Conservation (phyloP, 208 protist genomes). For the Trypanosoma rangeli region DNA sequence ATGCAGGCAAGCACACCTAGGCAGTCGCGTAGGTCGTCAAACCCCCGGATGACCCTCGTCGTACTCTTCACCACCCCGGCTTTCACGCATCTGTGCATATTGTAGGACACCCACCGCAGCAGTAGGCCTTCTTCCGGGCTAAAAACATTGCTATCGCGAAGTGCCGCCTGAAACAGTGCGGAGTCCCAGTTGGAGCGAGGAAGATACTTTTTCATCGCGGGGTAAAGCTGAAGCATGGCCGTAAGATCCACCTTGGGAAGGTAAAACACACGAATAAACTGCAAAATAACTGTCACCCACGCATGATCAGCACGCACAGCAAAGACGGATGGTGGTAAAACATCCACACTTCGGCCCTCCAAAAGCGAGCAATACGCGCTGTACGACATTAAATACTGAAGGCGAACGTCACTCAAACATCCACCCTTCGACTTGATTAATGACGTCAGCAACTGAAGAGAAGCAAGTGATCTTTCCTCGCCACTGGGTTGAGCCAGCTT, state of each 20-base stretch:
- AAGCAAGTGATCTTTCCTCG: constrained; percentile 7
- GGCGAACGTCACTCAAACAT: constrained; percentile 68
- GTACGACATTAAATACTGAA: constrained; percentile 78
- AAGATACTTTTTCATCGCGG: constrained; percentile 15
- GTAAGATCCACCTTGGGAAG: constrained; percentile 52
- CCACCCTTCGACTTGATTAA: constrained; percentile 78
- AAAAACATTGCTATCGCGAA: constrained; percentile 84
- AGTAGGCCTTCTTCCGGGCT: constrained; percentile 81
- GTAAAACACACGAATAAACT: constrained; percentile 82
- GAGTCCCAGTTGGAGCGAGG: constrained; percentile 35
- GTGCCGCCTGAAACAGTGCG: constrained; percentile 25
- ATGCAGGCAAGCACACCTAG: constrained; percentile 64
- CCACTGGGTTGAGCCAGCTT: constrained; percentile 10
- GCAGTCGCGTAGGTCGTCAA: constrained; percentile 80
- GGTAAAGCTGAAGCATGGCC: constrained; percentile 15
- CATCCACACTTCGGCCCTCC: constrained; percentile 7
- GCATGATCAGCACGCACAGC: constrained; percentile 38
- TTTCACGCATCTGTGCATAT: constrained; percentile 31
- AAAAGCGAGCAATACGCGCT: constrained; percentile 65
- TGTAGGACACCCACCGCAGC: constrained; percentile 73
- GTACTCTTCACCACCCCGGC: constrained; percentile 16
- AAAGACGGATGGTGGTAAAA: constrained; percentile 37
- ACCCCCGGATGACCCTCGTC: constrained; percentile 30
- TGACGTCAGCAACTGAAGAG: constrained; percentile 57
- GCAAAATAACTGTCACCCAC: constrained; percentile 79